These are phyloP conservation scores for Lathyrus tuberosus DNA, from an alignment of 306 rosid genomes.

Conservation along the genomic window DNA sequence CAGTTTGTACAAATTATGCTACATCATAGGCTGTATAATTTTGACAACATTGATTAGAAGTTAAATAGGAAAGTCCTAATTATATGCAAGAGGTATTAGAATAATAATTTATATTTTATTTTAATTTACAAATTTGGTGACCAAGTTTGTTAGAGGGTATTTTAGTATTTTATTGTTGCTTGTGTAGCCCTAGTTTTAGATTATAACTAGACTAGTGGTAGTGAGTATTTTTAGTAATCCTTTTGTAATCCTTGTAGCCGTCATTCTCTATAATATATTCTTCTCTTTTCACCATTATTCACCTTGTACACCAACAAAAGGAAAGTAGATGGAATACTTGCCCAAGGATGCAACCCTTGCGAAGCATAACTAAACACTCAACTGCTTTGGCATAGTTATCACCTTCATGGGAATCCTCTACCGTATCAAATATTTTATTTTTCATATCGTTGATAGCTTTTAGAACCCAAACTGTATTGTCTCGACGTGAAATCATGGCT, in stretches of 20 bases:
- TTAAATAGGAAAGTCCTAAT: background rate
- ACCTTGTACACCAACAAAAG: too few relatives aligned
- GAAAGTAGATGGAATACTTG: constrained; percentile 54
- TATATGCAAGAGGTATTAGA: constrained; percentile 16
- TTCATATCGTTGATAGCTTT: constrained; percentile 75
- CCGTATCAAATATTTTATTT: constrained; percentile 61
- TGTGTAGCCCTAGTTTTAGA: too few relatives aligned
- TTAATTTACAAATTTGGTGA: too few relatives aligned
- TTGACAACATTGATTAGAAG: background rate
- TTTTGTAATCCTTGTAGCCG: too few relatives aligned
- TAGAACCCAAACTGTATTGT: constrained; percentile 68
- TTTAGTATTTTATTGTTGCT: too few relatives aligned
- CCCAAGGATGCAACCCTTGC: constrained; percentile 82
- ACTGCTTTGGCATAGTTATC: constrained; percentile 67
- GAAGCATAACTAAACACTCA: constrained; percentile 70
- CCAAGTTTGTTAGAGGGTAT: too few relatives aligned
- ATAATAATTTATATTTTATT: too few relatives aligned
- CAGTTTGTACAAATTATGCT: background rate
- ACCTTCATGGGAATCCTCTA: constrained; percentile 52
- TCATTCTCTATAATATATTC: too few relatives aligned
- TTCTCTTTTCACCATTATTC: too few relatives aligned
- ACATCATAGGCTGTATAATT: too few relatives aligned
- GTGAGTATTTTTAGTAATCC: too few relatives aligned
- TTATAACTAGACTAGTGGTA: too few relatives aligned
- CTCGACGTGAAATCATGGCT: constrained; percentile 75